Evolutionary conservation across 306 rosid genomes (phyloP), one percentile per base, ranked within the genome.

Genomic region (Glycine latifolia): DNA sequence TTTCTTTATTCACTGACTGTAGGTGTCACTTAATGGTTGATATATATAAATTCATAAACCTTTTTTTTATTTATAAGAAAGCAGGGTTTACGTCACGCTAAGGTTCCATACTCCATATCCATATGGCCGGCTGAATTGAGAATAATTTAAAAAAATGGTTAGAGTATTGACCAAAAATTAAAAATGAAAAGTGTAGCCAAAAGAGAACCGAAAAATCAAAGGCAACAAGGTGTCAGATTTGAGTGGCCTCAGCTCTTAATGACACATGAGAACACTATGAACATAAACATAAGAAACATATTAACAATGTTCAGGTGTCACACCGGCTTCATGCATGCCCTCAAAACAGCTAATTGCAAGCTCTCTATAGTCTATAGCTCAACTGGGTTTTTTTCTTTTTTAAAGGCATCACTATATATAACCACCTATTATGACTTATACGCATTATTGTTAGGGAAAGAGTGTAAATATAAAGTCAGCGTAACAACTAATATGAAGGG

Each of bases 331-430:
- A 41, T 41, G 44, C 44, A 26, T 26, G 31, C 31, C 7, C 0
- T 66, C 35, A 79, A 79, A 81, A 79, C 85, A 85, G 87, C 82
- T 80, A 61, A 80, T 70, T 69, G 71, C 82, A 75, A 61, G 75
- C 78, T 79, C 78, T 75, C 70, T 31, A 20, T 35, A 20, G 31
- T 26, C 31, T 26, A 1, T 43, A 10, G 15, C 69, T 82, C 86
- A 73, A 55, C 56, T 75, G 6, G 31, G n/a, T 44, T 47, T 12
- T 60, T 76, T 26, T 26, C 48, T 46, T 33, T 37, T 76, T 39
- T 63, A 52, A 62, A 72, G 56, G 54, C 48, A 12, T 41, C 44
- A 41, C 44, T 6, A 41, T 0, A 41, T 41, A 41, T 41, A 41
- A 41, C 44, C 44, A 41, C 44, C 44, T 49, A 62, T 55, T 80